phyloP scores from a whole-genome alignment of 2,329 filamentous ascomycete species.

The Botrytis squamosa region DNA sequence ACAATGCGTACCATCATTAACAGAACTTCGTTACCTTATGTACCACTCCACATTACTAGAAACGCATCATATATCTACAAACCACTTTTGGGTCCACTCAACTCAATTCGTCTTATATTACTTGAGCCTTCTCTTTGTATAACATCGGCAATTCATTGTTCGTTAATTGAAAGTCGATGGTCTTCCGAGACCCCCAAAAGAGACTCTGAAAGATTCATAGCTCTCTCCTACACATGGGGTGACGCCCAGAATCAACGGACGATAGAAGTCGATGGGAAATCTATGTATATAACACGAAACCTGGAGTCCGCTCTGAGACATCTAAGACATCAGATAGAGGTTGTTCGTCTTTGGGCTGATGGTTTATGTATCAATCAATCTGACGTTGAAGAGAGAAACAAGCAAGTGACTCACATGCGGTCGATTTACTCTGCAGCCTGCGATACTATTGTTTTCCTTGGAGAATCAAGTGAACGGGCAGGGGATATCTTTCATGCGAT shows the following conservation, averaged over 20 bases:
- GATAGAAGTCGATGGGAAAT: neutral
- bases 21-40: neutral
- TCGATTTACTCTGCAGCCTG: neutral
- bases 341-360: neutral
- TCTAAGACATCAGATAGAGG: neutral
- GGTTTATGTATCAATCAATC: conserved; percentile 3
- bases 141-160: neutral
- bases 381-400: neutral
- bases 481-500: neutral
- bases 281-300: neutral
- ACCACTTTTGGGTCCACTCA: neutral
- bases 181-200: neutral
- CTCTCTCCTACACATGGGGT: neutral
- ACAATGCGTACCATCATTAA: neutral
- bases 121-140: neutral
- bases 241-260: neutral
- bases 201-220: neutral
- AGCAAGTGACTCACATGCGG: neutral
- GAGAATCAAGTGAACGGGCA: neutral
- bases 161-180: neutral
- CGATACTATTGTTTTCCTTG: neutral
- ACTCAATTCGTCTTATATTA: neutral
- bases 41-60: neutral
- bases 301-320: neutral
- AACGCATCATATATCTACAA: neutral